Base-by-base conservation (phyloP, 176 grass and related monocot species). In the Neostapfia colusana region DNA sequence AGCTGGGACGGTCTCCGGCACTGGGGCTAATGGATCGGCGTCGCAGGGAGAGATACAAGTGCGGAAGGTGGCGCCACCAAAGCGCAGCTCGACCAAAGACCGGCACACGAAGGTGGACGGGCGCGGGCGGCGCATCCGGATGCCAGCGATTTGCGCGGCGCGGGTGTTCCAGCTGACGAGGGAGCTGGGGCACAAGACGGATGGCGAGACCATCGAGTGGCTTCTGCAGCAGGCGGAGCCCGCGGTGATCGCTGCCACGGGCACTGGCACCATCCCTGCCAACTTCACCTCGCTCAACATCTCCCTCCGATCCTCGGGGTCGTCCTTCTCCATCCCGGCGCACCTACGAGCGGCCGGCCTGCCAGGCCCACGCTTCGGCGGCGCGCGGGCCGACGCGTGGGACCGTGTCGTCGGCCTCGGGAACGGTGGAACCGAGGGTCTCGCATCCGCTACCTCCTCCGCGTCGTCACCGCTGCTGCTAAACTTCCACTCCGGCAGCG, bases 191-290 rank as follows among this genome's bases (percentile, higher is more conserved):
- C 91, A 98, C 88, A 98, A 94, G 76, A 91, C 95, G 8, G 95
- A 98, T 46, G 95, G 95, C 40, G 95, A 98, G 80, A 98, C 95
- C 28, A 98, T 98, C 66, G 95, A 98, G 91, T 98, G 95, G 95
- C 83, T 98, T 27, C 85, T 98, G 66, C 95, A 98, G 83, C 95
- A 98, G 68, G 91, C 95, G 16, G 91, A 98, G 65, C 95, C 95
- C 1, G 91, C 95, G 0, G 95, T 98, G 79, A 92, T 98, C 64
- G 95, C 95, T 0, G 95, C 95, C 42, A 98, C 95, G 12, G 95
- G 95, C 35, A 98, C 95, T 0, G 95, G 95, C 39, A 98, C 91
- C 64, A 94, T 98, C 64, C 95, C 95, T 17, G 89, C 91, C 54
- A 98, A 98, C 82, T 98, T 98, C 84, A 92, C 91, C 61, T 94